Conservation (phyloP, 2,329 filamentous ascomycete species). For the Rhynchosporium agropyri region DNA sequence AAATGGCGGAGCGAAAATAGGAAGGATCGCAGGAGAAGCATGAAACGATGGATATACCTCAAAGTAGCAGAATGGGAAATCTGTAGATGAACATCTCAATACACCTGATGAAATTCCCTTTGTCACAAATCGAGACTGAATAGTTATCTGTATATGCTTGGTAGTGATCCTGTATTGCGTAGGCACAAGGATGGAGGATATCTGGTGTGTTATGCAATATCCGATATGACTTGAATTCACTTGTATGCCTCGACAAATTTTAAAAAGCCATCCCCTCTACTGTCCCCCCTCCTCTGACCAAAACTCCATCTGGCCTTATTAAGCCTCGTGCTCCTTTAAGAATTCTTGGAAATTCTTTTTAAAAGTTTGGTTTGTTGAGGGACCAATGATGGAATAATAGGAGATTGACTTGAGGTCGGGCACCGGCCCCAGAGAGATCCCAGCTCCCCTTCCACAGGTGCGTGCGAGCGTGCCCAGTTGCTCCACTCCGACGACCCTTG, state of each 20-base stretch:
- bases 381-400: not conserved
- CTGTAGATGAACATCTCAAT: not conserved
- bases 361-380: not conserved
- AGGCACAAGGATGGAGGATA: too few relatives aligned
- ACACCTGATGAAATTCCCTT: too few relatives aligned
- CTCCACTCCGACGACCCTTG: not conserved
- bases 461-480: too few relatives aligned
- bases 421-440: slow-evolving; percentile 5
- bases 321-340: not conserved
- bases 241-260: not conserved
- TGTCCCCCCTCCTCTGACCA: too few relatives aligned
- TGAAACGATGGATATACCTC: not conserved
- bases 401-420: not conserved
- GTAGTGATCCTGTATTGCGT: too few relatives aligned
- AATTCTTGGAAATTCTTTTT: too few relatives aligned
- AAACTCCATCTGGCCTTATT: too few relatives aligned
- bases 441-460: not conserved
- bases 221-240: not conserved
- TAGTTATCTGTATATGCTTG: too few relatives aligned
- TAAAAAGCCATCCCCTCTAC: too few relatives aligned
- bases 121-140: too few relatives aligned
- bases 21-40: not conserved
- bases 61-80: slow-evolving; percentile 13
- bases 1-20: too few relatives aligned
- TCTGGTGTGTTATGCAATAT: too few relatives aligned